Evolutionary conservation across 116 monocot genomes (phyloP).

Genomic region (Cymodocea nodosa): DNA sequence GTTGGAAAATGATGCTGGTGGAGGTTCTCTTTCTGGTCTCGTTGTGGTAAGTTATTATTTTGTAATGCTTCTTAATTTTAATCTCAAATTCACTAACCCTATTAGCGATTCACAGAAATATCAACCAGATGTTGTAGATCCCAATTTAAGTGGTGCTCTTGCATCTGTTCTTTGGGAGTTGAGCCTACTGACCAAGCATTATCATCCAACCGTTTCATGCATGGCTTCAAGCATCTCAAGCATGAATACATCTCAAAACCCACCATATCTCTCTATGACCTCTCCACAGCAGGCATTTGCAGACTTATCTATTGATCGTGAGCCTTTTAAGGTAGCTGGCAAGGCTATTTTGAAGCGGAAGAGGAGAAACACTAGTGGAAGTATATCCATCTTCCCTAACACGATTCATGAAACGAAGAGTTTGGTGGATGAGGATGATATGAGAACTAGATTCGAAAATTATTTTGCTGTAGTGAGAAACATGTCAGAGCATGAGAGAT

Average conservation of each 20-base stretch:
- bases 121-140: conserved; percentile 71
- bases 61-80: neutral
- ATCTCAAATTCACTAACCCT: neutral
- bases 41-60: conserved; percentile 41
- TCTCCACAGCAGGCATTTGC: conserved; percentile 67
- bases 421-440: conserved; percentile 28
- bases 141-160: conserved; percentile 79
- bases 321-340: conserved; percentile 20
- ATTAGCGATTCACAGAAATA: conserved; percentile 49
- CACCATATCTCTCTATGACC: conserved; percentile 27
- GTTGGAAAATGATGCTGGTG: conserved; percentile 89
- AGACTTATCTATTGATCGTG: conserved; percentile 38
- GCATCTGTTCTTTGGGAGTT: conserved; percentile 97
- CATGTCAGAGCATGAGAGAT: conserved; percentile 48
- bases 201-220: conserved; percentile 54
- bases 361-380: conserved; percentile 24
- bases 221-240: conserved; percentile 59
- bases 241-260: conserved; percentile 49
- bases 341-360: conserved; percentile 27
- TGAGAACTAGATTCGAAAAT: conserved; percentile 47
- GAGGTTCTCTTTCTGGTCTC: conserved; percentile 80
- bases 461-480: conserved; percentile 50
- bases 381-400: neutral
- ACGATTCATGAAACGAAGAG: neutral
- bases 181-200: conserved; percentile 78